Conservation (phyloP, 495 filamentous ascomycete species). For the Penicillium bialowiezense region DNA sequence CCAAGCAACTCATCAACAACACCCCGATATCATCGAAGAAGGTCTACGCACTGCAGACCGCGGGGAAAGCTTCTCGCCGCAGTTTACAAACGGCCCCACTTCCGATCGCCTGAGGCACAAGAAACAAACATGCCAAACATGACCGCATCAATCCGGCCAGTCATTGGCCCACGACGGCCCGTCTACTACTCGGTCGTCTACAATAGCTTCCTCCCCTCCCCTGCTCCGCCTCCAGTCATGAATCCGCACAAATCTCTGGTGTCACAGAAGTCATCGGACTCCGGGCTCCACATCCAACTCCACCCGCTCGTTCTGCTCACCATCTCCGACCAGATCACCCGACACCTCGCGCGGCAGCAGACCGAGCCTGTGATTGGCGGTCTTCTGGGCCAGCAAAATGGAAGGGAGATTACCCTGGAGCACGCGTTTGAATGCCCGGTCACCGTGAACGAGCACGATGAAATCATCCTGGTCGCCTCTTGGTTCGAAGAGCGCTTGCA, state of each 20-base stretch:
- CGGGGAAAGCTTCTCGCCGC: constrained; percentile 11
- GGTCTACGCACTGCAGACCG: no score
- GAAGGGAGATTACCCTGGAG: constrained; percentile 85
- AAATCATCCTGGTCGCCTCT: constrained; percentile 54
- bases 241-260: constrained; percentile 45
- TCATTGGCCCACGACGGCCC: no score
- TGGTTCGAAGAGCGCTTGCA: constrained; percentile 82
- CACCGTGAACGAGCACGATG: constrained; percentile 36
- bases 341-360: constrained; percentile 75
- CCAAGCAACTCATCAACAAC: no score
- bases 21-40: no score
- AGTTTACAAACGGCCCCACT: no score
- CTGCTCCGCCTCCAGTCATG: not conserved
- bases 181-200: constrained; percentile 5
- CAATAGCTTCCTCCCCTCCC: not conserved
- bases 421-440: constrained; percentile 83
- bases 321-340: constrained; percentile 93
- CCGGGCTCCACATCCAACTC: constrained; percentile 76
- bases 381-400: constrained; percentile 85
- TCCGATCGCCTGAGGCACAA: constrained; percentile 18
- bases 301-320: constrained; percentile 94
- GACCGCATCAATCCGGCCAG: no score
- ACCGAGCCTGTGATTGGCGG: constrained; percentile 79
- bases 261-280: constrained; percentile 67
- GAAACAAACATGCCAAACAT: constrained; percentile 15